These are phyloP conservation scores for Avena eriantha DNA, from an alignment of 176 grass and related monocot species.

Conservation along the genomic window DNA sequence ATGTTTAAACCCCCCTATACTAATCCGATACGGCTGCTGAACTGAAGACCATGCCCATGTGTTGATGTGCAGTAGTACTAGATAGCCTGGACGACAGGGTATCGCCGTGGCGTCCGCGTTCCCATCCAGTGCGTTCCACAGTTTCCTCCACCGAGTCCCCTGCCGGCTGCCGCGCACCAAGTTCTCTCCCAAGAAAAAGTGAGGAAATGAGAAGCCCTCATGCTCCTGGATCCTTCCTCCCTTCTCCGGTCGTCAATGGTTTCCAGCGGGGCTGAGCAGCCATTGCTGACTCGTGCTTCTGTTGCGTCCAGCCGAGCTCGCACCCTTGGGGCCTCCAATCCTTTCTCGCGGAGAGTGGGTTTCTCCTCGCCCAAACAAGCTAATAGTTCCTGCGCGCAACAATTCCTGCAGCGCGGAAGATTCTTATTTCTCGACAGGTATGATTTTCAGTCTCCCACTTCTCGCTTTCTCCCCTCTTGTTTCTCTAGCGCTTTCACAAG, in stretches of 20 bases:
- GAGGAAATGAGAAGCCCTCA: neutral
- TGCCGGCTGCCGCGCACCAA: neutral
- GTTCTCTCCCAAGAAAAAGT: neutral
- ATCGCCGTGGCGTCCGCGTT: neutral
- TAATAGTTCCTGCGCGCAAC: neutral
- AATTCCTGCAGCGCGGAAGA: no score
- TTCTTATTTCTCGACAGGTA: neutral
- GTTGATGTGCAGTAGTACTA: neutral
- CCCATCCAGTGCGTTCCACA: neutral
- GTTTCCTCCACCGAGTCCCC: neutral
- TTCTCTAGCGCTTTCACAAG: neutral
- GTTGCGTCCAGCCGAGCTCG: neutral
- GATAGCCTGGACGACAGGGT: neutral
- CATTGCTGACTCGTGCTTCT: neutral
- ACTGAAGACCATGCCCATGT: neutral
- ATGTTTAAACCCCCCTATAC: neutral
- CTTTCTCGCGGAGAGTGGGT: neutral
- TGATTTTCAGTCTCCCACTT: neutral
- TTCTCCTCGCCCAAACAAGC: neutral
- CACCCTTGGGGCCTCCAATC: neutral
- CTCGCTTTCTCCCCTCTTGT: neutral
- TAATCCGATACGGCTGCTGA: neutral
- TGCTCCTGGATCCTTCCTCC: neutral
- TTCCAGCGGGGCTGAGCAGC: constrained; percentile 11
- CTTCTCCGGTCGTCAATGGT: neutral